These are phyloP conservation scores for Cudoniella acicularis DNA, from an alignment of 495 filamentous ascomycete species.

Conservation along the genomic window DNA sequence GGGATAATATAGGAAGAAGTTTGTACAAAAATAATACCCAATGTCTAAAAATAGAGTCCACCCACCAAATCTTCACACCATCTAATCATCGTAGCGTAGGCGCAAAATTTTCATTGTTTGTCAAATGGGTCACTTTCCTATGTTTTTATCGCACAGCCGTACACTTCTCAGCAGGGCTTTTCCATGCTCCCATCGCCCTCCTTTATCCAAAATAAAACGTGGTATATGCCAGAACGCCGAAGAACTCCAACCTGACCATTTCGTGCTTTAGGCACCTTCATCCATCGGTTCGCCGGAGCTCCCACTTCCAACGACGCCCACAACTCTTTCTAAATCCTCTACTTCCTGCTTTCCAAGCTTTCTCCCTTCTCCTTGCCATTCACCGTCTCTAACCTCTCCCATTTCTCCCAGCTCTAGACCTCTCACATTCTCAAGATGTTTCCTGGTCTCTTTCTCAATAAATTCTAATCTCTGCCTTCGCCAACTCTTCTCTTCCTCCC, in stretches of 20 bases:
- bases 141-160: no score
- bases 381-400: conserved; percentile 56
- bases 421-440: conserved; percentile 50
- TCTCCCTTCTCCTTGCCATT: conserved; percentile 45
- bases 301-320: conserved; percentile 35
- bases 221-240: conserved; percentile 28
- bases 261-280: conserved; percentile 6
- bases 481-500: conserved; percentile 40
- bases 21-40: neutral
- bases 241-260: conserved; percentile 2
- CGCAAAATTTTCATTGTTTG: no score
- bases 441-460: conserved; percentile 63
- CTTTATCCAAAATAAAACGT: no score
- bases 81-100: no score
- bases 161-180: no score
- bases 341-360: conserved; percentile 43
- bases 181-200: no score
- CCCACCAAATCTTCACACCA: no score
- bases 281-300: conserved; percentile 20
- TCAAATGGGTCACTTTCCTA: no score
- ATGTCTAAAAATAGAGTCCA: neutral
- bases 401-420: conserved; percentile 51
- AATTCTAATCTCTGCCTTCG: conserved; percentile 64
- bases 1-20: conserved; percentile 8
- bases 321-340: conserved; percentile 46